Conservation (phyloP, 129 eudicot genomes). For the Helianthus tuberosus region DNA sequence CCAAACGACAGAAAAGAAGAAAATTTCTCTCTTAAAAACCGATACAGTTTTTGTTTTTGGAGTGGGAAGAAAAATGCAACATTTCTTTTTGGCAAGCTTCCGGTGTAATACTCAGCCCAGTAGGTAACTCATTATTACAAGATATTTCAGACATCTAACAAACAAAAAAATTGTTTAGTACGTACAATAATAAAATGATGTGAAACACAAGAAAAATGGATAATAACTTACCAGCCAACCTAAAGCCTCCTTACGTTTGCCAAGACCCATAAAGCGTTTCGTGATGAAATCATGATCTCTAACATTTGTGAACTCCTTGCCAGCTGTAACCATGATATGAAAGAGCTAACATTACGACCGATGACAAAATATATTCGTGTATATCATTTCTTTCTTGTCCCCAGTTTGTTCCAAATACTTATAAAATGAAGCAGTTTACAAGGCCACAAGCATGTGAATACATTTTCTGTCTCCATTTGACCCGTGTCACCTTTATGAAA, state of each 20-base stretch:
- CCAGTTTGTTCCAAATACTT: neutral
- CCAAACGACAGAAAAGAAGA: constrained; percentile 33
- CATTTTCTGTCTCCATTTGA: too few species aligned
- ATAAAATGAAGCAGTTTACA: neutral
- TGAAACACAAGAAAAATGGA: neutral
- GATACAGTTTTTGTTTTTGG: neutral
- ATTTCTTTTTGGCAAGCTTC: too few species aligned
- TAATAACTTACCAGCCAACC: constrained; percentile 79
- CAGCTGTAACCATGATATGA: constrained; percentile 41
- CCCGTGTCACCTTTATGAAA: neutral
- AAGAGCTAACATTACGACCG: neutral
- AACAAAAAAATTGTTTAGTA: neutral
- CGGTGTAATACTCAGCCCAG: too few species aligned
- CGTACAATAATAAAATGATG: neutral
- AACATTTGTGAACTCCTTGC: too few species aligned
- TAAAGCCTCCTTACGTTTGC: constrained; percentile 52
- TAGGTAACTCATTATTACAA: too few species aligned
- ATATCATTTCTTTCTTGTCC: neutral
- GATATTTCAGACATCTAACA: too few species aligned
- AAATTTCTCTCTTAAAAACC: too few species aligned
- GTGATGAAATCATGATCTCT: constrained; percentile 77
- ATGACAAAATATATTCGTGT: neutral
- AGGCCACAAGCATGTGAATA: neutral
- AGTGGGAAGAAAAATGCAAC: neutral
- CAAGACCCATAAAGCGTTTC: constrained; percentile 77